Conservation (phyloP, 768 basidiomycete genomes). For the Suillus occidentalis region DNA sequence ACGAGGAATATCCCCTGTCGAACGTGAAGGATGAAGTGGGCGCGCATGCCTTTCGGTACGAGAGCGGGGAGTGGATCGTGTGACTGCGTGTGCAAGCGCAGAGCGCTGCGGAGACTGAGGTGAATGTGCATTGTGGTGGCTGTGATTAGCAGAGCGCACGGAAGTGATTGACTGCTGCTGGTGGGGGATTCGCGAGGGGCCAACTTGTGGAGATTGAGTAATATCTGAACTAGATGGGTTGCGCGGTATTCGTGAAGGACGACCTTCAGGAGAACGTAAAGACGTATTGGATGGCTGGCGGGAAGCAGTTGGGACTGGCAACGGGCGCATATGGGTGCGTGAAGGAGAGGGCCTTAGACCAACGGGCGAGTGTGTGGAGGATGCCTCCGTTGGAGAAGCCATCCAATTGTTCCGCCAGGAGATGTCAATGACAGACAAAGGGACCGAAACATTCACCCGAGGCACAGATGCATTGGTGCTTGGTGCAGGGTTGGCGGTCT, state of each 20-base stretch:
- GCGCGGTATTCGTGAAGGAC: slow-evolving; percentile 3
- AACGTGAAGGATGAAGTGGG: slow-evolving; percentile 19
- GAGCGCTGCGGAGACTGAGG: neutral
- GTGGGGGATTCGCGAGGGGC: slow-evolving; percentile 1
- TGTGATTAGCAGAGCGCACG: neutral
- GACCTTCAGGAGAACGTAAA: slow-evolving; percentile 5
- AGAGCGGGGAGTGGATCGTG: neutral
- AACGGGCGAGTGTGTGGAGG: neutral
- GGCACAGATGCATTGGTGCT: slow-evolving; percentile 1
- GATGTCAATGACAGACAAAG: slow-evolving; percentile 5
- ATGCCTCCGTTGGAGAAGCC: slow-evolving; percentile 3
- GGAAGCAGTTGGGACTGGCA: neutral
- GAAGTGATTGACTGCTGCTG: slow-evolving; percentile 8
- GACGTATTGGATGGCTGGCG: slow-evolving; percentile 7
- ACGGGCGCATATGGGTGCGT: neutral
- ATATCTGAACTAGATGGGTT: neutral
- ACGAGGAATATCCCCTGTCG: slow-evolving; percentile 24
- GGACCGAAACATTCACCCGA: neutral
- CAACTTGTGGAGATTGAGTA: neutral
- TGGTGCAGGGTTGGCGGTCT: slow-evolving; percentile 13
- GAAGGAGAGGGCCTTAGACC: slow-evolving; percentile 1
- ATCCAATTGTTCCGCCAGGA: slow-evolving; percentile 7
- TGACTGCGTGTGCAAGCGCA: neutral
- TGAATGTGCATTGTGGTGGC: neutral
- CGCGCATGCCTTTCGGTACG: slow-evolving; percentile 16